Evolutionary conservation across 192 early-diverging fungal genomes (phyloP).

Genomic region (Linnemannia schmuckeri): DNA sequence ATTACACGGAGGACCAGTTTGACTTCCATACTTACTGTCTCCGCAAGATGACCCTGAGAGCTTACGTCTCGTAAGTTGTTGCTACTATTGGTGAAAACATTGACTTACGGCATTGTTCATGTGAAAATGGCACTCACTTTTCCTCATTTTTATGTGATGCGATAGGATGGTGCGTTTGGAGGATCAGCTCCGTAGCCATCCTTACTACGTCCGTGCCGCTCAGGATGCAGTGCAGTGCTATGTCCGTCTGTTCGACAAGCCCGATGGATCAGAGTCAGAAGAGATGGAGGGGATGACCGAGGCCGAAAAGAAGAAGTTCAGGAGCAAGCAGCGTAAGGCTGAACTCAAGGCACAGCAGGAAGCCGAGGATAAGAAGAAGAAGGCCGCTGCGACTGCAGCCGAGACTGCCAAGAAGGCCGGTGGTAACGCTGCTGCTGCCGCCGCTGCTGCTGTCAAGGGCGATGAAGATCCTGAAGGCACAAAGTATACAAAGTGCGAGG

Average conservation of each 20-base stretch:
- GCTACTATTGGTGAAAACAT: neutral
- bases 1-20: conserved; percentile 91
- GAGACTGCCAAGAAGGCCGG: conserved; percentile 58
- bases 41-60: conserved; percentile 86
- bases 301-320: conserved; percentile 79
- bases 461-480: conserved; percentile 80
- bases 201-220: conserved; percentile 79
- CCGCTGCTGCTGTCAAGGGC: conserved; percentile 22
- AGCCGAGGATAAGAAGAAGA: conserved; percentile 58
- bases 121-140: neutral
- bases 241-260: conserved; percentile 30
- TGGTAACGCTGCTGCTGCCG: neutral
- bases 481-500: conserved; percentile 69
- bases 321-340: conserved; percentile 80
- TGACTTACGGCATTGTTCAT: too few species aligned
- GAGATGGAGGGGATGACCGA: conserved; percentile 66
- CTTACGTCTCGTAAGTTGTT: conserved; percentile 77
- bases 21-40: conserved; percentile 95
- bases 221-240: conserved; percentile 73
- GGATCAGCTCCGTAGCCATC: conserved; percentile 76
- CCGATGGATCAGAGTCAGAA: conserved; percentile 37
- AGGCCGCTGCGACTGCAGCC: conserved; percentile 39
- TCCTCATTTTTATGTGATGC: neutral
- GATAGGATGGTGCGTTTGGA: conserved; percentile 76
- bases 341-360: conserved; percentile 69